Evolutionary conservation across 2,329 filamentous ascomycete genomes (phyloP).

Genomic region (Zymoseptoria crescenta): DNA sequence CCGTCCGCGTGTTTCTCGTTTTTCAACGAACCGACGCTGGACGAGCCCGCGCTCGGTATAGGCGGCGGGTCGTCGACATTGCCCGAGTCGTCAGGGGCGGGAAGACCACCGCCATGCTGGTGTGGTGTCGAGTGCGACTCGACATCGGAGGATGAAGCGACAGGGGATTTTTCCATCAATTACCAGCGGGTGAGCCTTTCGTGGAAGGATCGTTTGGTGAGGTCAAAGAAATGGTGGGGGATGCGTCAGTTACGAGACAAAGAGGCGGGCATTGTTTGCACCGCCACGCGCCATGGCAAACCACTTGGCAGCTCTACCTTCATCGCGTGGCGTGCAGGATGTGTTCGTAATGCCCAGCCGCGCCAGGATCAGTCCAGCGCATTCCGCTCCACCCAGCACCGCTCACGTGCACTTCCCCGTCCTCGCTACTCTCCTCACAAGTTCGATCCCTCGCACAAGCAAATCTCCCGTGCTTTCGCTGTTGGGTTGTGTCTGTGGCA

Average conservation of each 20-base stretch:
- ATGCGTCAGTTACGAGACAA: neutral
- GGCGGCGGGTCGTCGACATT: constrained; percentile 23
- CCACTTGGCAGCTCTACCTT: neutral
- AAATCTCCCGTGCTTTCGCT: neutral
- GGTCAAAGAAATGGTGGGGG: neutral
- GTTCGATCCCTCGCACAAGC: neutral
- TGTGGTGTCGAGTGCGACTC: constrained; percentile 15
- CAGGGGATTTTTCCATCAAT: constrained; percentile 24
- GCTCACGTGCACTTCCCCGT: neutral
- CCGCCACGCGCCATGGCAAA: neutral
- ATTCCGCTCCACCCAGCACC: neutral
- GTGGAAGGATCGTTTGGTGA: constrained; percentile 2
- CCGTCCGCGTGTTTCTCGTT: constrained; percentile 18
- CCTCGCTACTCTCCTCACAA: neutral
- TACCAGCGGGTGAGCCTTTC: constrained; percentile 9
- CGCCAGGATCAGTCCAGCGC: neutral
- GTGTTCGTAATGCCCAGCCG: neutral
- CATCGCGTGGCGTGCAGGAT: neutral
- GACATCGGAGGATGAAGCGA: constrained; percentile 14
- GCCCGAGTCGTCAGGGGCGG: constrained; percentile 18
- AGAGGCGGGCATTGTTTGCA: neutral
- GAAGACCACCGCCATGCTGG: constrained; percentile 16
- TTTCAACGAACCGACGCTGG: constrained; percentile 17
- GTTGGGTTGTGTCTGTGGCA: neutral
- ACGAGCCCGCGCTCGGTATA: constrained; percentile 26